These are phyloP conservation scores for Scenedesmus sp. DNA, from an alignment of 163 green algal genomes.

Conservation along the genomic window DNA sequence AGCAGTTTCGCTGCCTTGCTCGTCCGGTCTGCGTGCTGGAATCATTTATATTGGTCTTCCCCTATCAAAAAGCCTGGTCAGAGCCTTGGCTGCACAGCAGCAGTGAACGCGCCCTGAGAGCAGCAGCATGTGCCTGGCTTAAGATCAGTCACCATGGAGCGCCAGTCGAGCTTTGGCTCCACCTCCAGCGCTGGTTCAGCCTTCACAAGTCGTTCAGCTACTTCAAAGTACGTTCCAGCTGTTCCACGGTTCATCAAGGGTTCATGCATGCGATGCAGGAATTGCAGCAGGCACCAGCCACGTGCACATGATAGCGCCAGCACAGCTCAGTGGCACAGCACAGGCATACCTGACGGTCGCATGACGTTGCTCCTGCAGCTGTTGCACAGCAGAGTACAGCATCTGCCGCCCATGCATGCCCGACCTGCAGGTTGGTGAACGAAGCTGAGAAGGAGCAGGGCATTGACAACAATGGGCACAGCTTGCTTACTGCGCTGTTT, in stretches of 20 bases:
- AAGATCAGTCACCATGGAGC: slow-evolving; percentile 56
- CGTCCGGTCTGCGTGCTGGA: background rate
- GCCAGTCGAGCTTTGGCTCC: slow-evolving; percentile 57
- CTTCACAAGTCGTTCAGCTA: slow-evolving; percentile 43
- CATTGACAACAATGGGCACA: background rate
- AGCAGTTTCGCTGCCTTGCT: background rate
- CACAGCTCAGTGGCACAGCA: too few relatives aligned
- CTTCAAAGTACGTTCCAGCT: slow-evolving; percentile 47
- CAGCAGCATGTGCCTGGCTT: slow-evolving; percentile 13
- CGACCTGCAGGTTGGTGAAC: slow-evolving; percentile 25
- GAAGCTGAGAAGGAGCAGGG: slow-evolving; percentile 25
- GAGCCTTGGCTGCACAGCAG: background rate
- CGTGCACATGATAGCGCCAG: background rate
- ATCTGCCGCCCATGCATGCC: background rate
- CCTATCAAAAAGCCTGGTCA: background rate
- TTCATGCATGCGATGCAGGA: background rate
- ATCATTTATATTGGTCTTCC: background rate
- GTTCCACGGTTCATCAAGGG: background rate
- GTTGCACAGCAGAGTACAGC: too few relatives aligned
- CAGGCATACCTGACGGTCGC: background rate
- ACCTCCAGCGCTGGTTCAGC: slow-evolving; percentile 53
- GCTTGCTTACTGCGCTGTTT: slow-evolving; percentile 41
- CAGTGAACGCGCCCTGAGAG: background rate
- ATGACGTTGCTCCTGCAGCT: too few relatives aligned
- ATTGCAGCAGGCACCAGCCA: background rate